Conservation (phyloP, 441 rosid genomes). For the Brassica hybrid region DNA sequence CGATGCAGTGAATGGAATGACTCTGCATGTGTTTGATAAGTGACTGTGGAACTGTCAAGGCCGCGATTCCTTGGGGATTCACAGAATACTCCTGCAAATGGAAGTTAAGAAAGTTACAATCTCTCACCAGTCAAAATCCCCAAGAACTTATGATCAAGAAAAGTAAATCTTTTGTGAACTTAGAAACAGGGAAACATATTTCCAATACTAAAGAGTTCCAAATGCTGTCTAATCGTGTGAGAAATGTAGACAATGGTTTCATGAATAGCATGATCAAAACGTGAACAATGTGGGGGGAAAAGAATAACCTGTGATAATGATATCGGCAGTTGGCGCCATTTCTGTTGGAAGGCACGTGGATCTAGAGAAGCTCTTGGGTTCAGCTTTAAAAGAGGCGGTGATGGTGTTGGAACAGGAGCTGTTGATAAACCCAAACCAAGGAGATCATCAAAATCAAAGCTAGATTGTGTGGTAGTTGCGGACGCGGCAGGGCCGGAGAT, state of each 20-base stretch:
- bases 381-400: constrained; percentile 78
- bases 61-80: constrained; percentile 75
- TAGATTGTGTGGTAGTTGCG: constrained; percentile 50
- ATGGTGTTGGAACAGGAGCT: constrained; percentile 53
- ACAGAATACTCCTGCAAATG: constrained; percentile 66
- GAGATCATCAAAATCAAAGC: constrained; percentile 85
- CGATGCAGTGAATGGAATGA: constrained; percentile 88
- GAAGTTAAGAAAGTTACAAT: constrained; percentile 9
- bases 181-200: too few relatives aligned
- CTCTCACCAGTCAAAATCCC: too few relatives aligned
- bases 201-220: background rate
- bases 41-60: constrained; percentile 77
- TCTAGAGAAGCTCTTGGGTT: constrained; percentile 78
- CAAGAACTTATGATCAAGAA: too few relatives aligned
- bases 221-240: background rate
- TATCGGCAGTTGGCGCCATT: constrained; percentile 90
- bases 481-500: constrained; percentile 50
- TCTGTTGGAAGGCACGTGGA: constrained; percentile 88
- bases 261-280: background rate
- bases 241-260: background rate
- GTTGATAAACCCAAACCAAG: constrained; percentile 74
- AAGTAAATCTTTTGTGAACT: too few relatives aligned
- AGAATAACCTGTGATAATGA: constrained; percentile 66
- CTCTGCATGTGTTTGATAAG: constrained; percentile 89
- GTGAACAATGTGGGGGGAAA: constrained; percentile 8